phyloP scores from a whole-genome alignment of 1,284 basidiomycete species.

The Sanghuangporus sanghuang region DNA sequence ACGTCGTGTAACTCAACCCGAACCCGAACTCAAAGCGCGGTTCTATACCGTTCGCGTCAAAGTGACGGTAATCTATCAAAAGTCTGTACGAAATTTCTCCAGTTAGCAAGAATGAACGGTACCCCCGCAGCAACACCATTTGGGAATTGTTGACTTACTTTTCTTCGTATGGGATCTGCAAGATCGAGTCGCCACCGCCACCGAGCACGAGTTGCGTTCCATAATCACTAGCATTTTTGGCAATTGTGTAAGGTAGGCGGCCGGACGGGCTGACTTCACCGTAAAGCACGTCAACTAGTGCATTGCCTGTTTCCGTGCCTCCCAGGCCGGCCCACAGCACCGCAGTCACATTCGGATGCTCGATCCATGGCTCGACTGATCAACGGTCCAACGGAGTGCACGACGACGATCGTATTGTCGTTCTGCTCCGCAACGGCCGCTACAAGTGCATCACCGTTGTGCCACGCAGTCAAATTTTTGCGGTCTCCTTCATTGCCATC shows the following conservation, averaged over 20 bases:
- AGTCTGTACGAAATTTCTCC: conserved; percentile 30
- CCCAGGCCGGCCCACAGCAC: conserved; percentile 64
- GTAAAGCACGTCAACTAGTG: conserved; percentile 69
- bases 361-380: conserved; percentile 75
- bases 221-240: conserved; percentile 64
- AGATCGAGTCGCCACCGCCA: conserved; percentile 32
- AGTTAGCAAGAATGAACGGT: background rate
- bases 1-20: conserved; percentile 81
- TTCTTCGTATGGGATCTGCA: conserved; percentile 63
- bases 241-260: conserved; percentile 79
- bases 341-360: conserved; percentile 72
- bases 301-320: conserved; percentile 76
- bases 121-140: no score
- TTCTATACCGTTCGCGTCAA: conserved; percentile 59
- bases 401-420: conserved; percentile 79
- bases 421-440: conserved; percentile 54
- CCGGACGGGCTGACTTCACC: conserved; percentile 71
- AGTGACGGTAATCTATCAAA: conserved; percentile 74
- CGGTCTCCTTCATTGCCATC: conserved; percentile 75
- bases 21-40: conserved; percentile 79
- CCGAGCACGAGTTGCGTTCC: conserved; percentile 50
- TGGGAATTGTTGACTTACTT: conserved; percentile 30
- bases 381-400: conserved; percentile 73
- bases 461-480: conserved; percentile 79
- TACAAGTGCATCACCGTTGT: conserved; percentile 64